Evolutionary conservation across 192 early-diverging fungal genomes (phyloP), one percentile per base, ranked within the genome.

Genomic region (Linnemannia hyalina): DNA sequence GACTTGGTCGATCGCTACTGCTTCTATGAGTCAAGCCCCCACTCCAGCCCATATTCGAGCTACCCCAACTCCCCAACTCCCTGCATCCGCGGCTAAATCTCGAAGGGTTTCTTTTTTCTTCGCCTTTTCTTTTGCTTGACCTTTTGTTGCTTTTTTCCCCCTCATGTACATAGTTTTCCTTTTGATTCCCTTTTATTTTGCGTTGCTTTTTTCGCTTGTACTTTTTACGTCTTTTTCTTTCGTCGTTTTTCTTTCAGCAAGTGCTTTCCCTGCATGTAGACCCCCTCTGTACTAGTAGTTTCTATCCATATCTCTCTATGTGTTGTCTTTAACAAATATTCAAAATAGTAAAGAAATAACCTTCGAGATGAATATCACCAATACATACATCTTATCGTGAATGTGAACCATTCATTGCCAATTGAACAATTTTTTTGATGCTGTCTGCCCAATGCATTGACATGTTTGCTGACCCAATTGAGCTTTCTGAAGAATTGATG

Each of bases 1-100:
- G 90, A 90, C 69, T 75, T 92, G 49, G 90, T 92, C 22, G 88
- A 90, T 52, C 89, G 89, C 78, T 92, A 92, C 80, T 92, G 92
- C 74, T 92, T 92, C 70, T 92, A 90, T 60, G 70, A 80, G 70
- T 85, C 88, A 3, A 88, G 86, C 57, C 89, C 80, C 6, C 75
- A 70, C 41, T 26, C 55, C 23, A 69, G 78, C 78, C 75, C 79
- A 6, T 81, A 81, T 29, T 77, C 84, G 23, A 81, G 84, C 75
- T 86, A 86, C 75, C 79, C 84, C 22, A 86, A 69, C 79, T 86
- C 83, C 46, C 55, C 84, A 47, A 42, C 78, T 16, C 68, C 84
- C 11, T 86, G 78, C 76, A 86, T 86, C 42, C 79, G 76, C 9
- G 84, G 84, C 23, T 86, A 41, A 81, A 63, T 32, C 4, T n/a